Evolutionary conservation across 1,139 yeast genomes (phyloP), one percentile per base, ranked within the genome.

Genomic region (Taphrina sp.): DNA sequence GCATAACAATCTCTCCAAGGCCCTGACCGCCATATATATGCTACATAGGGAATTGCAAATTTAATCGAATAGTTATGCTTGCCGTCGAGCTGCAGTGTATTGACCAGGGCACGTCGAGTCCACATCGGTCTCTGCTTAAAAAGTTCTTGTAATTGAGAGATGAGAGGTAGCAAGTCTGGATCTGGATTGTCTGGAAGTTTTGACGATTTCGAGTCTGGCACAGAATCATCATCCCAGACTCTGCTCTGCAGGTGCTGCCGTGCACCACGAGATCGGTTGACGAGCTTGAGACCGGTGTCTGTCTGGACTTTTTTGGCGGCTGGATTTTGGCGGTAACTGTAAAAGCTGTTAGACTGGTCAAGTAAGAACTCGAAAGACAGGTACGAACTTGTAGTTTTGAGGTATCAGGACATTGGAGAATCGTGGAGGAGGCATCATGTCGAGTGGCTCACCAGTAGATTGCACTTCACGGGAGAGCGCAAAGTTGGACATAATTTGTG

Each of bases 1-100:
- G 88, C 81, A 66, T 84, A 87, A n/a, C 95, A 80, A 61, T 88
- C 88, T 64, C 97, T 76, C 95, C 96, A 92, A 0, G 98, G 98
- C 0, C 99, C 98, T 65, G 85, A 85, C 31, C 84, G 80, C 67
- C 82, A 85, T 37, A 86, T 77, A 66, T 81, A 92, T 0, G 95
- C 77, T 0, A 89, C 85, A 65, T 85, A 82, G 0, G 97, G 95
- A 51, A 94, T 70, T 0, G 96, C 94, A 61, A 77, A 81, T 62
- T 85, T 83, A 38, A 90, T 69, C 17, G 77, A 76, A 41, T 62
- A 19, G 53, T 57, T 5, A 59, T 77, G 71, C 60, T 76, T 72
- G 46, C 79, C 70, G 10, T 76, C 75, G n/a, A n/a, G n/a, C 2
- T 70, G 67, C 0, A 88, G 74, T 39, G 85, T 70, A 60, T 76